These are phyloP conservation scores for Leucogyrophana mollusca DNA, from an alignment of 768 basidiomycete species.

Conservation along the genomic window DNA sequence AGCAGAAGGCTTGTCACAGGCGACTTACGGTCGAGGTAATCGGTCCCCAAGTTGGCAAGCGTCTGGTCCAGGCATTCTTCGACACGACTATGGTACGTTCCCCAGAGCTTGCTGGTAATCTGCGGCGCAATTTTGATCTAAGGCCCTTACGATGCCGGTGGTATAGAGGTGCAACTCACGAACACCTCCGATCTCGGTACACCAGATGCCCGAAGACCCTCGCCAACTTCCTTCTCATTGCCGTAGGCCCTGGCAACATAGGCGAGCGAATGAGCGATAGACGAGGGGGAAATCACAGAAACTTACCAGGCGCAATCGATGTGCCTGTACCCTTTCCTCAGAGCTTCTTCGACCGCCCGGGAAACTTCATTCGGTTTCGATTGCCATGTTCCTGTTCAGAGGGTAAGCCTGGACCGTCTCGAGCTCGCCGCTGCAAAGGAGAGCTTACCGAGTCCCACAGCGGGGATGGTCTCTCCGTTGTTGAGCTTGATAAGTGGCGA, in stretches of 20 bases:
- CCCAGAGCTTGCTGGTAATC: constrained; percentile 75
- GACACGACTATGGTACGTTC: constrained; percentile 66
- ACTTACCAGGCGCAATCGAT: constrained; percentile 65
- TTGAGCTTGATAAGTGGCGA: constrained; percentile 58
- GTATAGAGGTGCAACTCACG: constrained; percentile 33
- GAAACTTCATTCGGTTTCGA: constrained; percentile 70
- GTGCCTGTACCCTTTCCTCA: constrained; percentile 78
- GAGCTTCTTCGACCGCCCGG: constrained; percentile 68
- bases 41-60: constrained; percentile 73
- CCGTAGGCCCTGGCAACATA: constrained; percentile 49
- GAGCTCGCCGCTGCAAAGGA: constrained; percentile 12
- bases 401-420: constrained; percentile 9
- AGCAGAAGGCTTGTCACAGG: too few species aligned
- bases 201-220: constrained; percentile 75
- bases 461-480: constrained; percentile 54
- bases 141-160: not conserved
- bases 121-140: constrained; percentile 22
- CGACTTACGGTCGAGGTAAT: constrained; percentile 76
- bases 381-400: constrained; percentile 72
- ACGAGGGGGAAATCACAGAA: not conserved
- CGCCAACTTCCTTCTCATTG: constrained; percentile 83
- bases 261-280: not conserved
- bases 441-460: constrained; percentile 55
- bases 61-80: constrained; percentile 75
- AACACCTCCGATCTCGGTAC: constrained; percentile 74